A percentile compares a stretch with the other conserved stretches of the same genome.
Conservation (phyloP, 1,284 basidiomycete species). For the Ceratobasidium sp. region DNA sequence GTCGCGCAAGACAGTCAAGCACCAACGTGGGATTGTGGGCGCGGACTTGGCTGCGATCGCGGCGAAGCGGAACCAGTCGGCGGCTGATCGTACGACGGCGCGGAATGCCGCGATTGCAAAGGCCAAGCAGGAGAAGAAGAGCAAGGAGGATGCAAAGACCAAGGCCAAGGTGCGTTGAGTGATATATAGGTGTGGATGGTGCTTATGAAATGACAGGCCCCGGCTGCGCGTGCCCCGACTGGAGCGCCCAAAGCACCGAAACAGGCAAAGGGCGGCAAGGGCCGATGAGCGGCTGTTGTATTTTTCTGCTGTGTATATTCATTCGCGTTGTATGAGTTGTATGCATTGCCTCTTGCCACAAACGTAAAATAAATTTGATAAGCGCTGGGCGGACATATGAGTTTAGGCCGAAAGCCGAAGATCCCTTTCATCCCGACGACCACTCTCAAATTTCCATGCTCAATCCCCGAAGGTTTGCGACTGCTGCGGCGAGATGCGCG, state of each 20-base stretch:
- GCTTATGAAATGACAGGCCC: slow-evolving; percentile 10
- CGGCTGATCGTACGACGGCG: slow-evolving; percentile 85
- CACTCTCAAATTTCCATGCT: slow-evolving; percentile 26
- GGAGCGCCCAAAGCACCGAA: slow-evolving; percentile 90
- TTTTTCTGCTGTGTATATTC: slow-evolving; percentile 25
- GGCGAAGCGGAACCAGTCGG: slow-evolving; percentile 92
- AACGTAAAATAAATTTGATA: not conserved
- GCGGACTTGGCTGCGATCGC: slow-evolving; percentile 93
- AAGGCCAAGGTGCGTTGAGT: slow-evolving; percentile 73
- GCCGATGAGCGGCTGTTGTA: slow-evolving; percentile 34
- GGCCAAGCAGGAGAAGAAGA: slow-evolving; percentile 96
- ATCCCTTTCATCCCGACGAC: slow-evolving; percentile 12
- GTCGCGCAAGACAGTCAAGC: slow-evolving; percentile 96
- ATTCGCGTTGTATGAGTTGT: slow-evolving; percentile 22
- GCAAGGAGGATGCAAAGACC: slow-evolving; percentile 93
- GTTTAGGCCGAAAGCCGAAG: slow-evolving; percentile 21
- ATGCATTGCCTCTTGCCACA: slow-evolving; percentile 8
- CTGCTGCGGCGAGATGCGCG: slow-evolving; percentile 3
- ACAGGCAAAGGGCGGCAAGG: slow-evolving; percentile 87
- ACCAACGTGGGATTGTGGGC: slow-evolving; percentile 98
- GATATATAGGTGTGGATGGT: slow-evolving; percentile 74
- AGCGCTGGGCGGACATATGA: slow-evolving; percentile 2
- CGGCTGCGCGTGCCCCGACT: slow-evolving; percentile 50
- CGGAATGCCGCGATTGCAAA: slow-evolving; percentile 89
- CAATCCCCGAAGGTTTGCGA: slow-evolving; percentile 19